phyloP scores from a whole-genome alignment of 2,329 filamentous ascomycete species.

The Diaporthe australafricana region DNA sequence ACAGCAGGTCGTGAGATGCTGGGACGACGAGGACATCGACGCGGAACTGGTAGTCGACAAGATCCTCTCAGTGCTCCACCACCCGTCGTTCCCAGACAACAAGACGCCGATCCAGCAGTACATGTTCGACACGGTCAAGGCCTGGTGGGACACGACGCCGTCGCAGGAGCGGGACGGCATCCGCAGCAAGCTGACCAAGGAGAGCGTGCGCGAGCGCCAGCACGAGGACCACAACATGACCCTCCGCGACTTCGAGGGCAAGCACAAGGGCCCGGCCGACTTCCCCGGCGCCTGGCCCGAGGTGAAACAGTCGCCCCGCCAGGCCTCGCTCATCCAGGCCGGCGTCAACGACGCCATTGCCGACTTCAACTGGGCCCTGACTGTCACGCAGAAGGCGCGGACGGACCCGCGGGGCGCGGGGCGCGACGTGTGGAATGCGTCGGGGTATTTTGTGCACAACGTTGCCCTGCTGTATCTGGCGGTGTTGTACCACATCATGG shows the following conservation, averaged over 20 bases:
- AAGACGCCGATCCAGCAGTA: slow-evolving; percentile 70
- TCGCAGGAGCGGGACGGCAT: slow-evolving; percentile 40
- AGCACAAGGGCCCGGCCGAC: slow-evolving; percentile 41
- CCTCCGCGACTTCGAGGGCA: slow-evolving; percentile 43
- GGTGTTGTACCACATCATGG: slow-evolving; percentile 19
- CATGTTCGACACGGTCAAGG: slow-evolving; percentile 74
- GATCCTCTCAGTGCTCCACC: slow-evolving; percentile 73
- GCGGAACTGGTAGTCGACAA: slow-evolving; percentile 73
- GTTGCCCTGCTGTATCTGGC: slow-evolving; percentile 22
- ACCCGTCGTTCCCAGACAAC: slow-evolving; percentile 65
- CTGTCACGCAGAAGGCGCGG: slow-evolving; percentile 21
- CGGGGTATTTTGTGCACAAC: slow-evolving; percentile 28
- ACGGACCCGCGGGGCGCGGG: slow-evolving; percentile 25
- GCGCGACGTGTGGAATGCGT: slow-evolving; percentile 21
- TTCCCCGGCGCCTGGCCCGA: slow-evolving; percentile 45
- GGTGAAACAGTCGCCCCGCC: slow-evolving; percentile 43
- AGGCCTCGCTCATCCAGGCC: slow-evolving; percentile 42
- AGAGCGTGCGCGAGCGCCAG: slow-evolving; percentile 43
- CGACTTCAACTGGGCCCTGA: slow-evolving; percentile 37
- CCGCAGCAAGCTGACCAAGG: slow-evolving; percentile 43
- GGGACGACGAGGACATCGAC: slow-evolving; percentile 73
- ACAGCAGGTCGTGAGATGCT: slow-evolving; percentile 75
- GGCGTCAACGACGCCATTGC: slow-evolving; percentile 37
- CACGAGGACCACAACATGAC: slow-evolving; percentile 46
- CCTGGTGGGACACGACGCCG: slow-evolving; percentile 58